Base-by-base conservation (phyloP, 148 eudicot genomes). In the Pouteria glomerata region DNA sequence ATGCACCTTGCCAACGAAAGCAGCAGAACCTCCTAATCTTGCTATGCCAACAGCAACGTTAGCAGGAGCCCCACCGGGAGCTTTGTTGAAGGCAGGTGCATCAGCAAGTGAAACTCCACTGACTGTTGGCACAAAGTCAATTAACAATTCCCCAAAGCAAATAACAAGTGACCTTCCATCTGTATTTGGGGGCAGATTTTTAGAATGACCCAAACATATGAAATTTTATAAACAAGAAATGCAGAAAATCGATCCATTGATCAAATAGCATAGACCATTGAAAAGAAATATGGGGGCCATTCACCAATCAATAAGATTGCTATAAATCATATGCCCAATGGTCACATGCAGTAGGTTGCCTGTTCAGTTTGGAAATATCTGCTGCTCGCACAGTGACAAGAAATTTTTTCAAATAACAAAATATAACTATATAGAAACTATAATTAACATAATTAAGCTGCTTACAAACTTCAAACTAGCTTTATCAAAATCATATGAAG, bases 61-160 rank as follows among this genome's bases (percentile, higher is more conserved):
- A 63, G 98, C 98, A 66, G 98, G 98, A 69, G 98, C 98, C 50
- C 98, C 98, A 37, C 98, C 97, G 3, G 98, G 82, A 79, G 95
- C 98, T 76, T 94, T 94, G 57, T 86, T 82, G 55, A 94, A 94
- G 23, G 88, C 84, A 44, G 96, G 98, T 44, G 98, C 97, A 69
- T 89, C 97, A 8, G 97, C 97, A 68, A 91, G 87, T 13, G 97
- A 89, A 73, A 89, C 92, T 45, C 97, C 95, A 27, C 73, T 68
- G 48, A 83, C 93, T 11, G 96, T 83, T 41, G 98, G 91, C 72
- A 94, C 97, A 74, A 91, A 91, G 78, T 94, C 97, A 48, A 94
- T 89, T 83, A 94, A 70, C 95, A 94, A 77, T 69, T 94, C 98
- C 33, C 98, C 98, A 41, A 94, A 94, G 73, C 97, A 91, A 71